phyloP scores from a whole-genome alignment of 495 filamentous ascomycete species.

The Penicillium bovifimosum region DNA sequence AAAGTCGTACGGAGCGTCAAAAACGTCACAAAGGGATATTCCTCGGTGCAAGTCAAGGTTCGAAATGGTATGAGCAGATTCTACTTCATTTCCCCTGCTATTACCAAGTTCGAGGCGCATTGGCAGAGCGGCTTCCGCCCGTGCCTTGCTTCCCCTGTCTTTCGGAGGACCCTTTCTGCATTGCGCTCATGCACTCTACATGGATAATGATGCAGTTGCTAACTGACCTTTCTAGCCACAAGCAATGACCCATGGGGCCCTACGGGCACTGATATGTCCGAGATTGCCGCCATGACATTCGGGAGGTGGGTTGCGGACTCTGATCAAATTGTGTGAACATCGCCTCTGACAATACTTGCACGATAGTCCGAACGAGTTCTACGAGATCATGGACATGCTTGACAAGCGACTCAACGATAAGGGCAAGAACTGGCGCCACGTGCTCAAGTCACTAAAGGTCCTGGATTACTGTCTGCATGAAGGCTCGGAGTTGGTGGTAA shows the following conservation, averaged over 20 bases:
- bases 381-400: slow-evolving; percentile 99
- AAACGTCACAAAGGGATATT: slow-evolving; percentile 99
- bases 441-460: slow-evolving; percentile 95
- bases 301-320: slow-evolving; percentile 64
- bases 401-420: slow-evolving; percentile 99
- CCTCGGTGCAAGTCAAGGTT: slow-evolving; percentile 94
- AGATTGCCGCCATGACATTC: slow-evolving; percentile 95
- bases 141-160: neutral
- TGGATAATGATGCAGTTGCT: neutral
- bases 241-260: slow-evolving; percentile 99
- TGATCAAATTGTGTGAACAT: neutral
- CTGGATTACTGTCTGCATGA: slow-evolving; percentile 98
- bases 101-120: neutral
- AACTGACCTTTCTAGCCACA: slow-evolving; percentile 57
- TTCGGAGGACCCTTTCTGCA: slow-evolving; percentile 1
- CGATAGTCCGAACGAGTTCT: slow-evolving; percentile 86
- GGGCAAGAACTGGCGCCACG: slow-evolving; percentile 99
- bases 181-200: slow-evolving; percentile 1
- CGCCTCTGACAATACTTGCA: slow-evolving; percentile 12
- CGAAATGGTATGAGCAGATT: slow-evolving; percentile 76
- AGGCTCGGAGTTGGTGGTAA: slow-evolving; percentile 92
- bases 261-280: slow-evolving; percentile 96
- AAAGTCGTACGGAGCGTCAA: slow-evolving; percentile 97
- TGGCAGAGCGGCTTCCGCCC: slow-evolving; percentile 10
- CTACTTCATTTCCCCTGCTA: neutral